Evolutionary conservation across 192 early-diverging fungal species (phyloP).

Genomic region (Backusella mclennaniae): DNA sequence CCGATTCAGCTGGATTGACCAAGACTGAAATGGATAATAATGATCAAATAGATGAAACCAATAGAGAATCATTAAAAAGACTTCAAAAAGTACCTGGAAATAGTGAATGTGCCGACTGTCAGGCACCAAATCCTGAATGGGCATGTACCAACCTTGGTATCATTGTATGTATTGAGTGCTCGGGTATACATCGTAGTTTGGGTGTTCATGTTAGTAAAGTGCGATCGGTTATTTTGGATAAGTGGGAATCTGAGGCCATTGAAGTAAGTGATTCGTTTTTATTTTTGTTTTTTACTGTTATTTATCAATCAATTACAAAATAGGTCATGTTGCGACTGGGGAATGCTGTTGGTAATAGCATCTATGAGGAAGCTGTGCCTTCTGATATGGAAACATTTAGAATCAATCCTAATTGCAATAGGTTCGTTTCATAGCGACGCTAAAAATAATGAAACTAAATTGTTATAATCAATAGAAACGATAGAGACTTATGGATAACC

Average conservation of each 20-base stretch:
- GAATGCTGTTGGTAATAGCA: conserved; percentile 62
- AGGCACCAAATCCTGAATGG: conserved; percentile 72
- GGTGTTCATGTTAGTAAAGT: conserved; percentile 90
- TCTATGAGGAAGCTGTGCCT: conserved; percentile 56
- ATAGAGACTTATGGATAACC: conserved; percentile 57
- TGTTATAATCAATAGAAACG: conserved; percentile 34
- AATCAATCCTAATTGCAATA: conserved; percentile 42
- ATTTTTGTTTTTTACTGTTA: background rate
- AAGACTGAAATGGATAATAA: conserved; percentile 8
- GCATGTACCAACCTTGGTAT: conserved; percentile 80
- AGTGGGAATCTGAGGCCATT: conserved; percentile 78
- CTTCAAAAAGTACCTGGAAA: conserved; percentile 53
- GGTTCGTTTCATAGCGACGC: conserved; percentile 20
- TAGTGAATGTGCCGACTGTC: conserved; percentile 56
- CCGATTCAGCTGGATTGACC: conserved; percentile 1
- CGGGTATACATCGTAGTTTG: conserved; percentile 88
- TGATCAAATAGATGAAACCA: conserved; percentile 26
- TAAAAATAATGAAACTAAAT: background rate
- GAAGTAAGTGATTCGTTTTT: conserved; percentile 39
- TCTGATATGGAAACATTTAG: conserved; percentile 40
- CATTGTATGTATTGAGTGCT: conserved; percentile 86
- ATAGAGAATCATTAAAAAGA: conserved; percentile 38
- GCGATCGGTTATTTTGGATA: conserved; percentile 78
- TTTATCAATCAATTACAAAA: conserved; percentile 11
- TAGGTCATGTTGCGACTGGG: conserved; percentile 79